A percentile compares a stretch with the other conserved stretches of the same genome.
phyloP scores from a whole-genome alignment of 495 filamentous ascomycete genomes.

The Neurospora sp. region DNA sequence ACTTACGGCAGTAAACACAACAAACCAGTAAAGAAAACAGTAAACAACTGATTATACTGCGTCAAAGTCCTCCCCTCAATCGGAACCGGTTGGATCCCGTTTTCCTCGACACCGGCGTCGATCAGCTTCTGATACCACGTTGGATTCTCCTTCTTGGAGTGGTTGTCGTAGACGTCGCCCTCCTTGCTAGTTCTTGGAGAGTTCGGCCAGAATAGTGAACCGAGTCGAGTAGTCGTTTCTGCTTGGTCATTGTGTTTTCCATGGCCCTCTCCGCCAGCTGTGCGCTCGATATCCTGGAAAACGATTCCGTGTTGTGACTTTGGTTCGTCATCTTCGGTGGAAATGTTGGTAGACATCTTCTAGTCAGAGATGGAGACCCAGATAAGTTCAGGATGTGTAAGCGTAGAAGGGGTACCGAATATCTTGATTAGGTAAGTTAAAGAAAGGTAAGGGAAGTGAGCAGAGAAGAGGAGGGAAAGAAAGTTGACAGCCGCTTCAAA shows the following conservation, averaged over 20 bases:
- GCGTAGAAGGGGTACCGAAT: background rate
- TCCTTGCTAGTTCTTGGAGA: slow-evolving; percentile 6
- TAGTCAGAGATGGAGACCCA: background rate
- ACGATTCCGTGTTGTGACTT: background rate
- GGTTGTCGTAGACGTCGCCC: slow-evolving; percentile 22
- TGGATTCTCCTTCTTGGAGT: slow-evolving; percentile 17
- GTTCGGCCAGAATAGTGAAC: background rate
- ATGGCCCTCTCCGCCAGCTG: background rate
- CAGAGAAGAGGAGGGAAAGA: background rate
- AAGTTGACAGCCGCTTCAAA: background rate
- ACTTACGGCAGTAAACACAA: slow-evolving; percentile 35
- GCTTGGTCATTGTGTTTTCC: background rate
- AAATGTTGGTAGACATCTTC: background rate
- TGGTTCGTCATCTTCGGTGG: background rate
- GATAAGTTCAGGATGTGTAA: background rate
- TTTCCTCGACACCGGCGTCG: slow-evolving; percentile 38
- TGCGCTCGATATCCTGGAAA: background rate
- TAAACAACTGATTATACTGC: slow-evolving; percentile 41
- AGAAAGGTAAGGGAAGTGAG: background rate
- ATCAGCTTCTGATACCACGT: slow-evolving; percentile 32
- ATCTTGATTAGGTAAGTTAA: background rate
- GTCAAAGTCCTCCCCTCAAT: slow-evolving; percentile 40
- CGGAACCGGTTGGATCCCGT: slow-evolving; percentile 44
- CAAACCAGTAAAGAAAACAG: slow-evolving; percentile 34
- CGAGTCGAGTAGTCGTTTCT: background rate